Evolutionary conservation across 805 yeast species (phyloP).

Genomic region (Teunomyces cretensis): DNA sequence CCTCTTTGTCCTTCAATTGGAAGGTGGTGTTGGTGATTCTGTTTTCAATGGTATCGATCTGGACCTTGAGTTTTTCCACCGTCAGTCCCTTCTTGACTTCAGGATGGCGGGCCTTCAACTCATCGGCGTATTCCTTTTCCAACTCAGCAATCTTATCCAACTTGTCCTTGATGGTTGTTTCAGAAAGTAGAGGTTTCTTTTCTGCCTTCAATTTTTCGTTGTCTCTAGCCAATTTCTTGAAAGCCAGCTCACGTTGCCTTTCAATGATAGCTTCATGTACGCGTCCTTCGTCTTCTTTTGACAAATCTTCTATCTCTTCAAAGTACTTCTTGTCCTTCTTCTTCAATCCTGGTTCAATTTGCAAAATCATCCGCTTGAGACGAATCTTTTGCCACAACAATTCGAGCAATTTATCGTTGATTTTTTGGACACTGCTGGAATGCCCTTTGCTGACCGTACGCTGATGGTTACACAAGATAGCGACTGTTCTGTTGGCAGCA

Average conservation of each 20-base stretch:
- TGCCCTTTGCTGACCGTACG: slow-evolving; percentile 86
- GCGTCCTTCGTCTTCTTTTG: slow-evolving; percentile 59
- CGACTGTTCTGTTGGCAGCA: slow-evolving; percentile 95
- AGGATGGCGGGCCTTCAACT: slow-evolving; percentile 57
- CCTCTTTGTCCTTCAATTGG: slow-evolving; percentile 89
- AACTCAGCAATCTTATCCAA: slow-evolving; percentile 54
- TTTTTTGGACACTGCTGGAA: slow-evolving; percentile 76
- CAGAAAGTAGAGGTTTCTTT: slow-evolving; percentile 50
- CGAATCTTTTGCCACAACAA: slow-evolving; percentile 82
- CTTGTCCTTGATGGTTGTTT: slow-evolving; percentile 58
- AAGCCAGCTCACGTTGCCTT: slow-evolving; percentile 62
- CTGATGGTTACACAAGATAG: slow-evolving; percentile 95
- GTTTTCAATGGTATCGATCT: slow-evolving; percentile 68
- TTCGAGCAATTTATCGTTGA: slow-evolving; percentile 74
- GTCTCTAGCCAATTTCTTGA: slow-evolving; percentile 69
- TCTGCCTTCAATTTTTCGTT: slow-evolving; percentile 70
- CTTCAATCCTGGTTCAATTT: slow-evolving; percentile 55
- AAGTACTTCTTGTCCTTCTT: slow-evolving; percentile 59
- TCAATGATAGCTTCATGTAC: slow-evolving; percentile 62
- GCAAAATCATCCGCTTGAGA: slow-evolving; percentile 65
- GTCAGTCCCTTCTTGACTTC: slow-evolving; percentile 51
- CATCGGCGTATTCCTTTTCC: slow-evolving; percentile 52
- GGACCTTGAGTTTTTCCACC: slow-evolving; percentile 69
- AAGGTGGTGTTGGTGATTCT: slow-evolving; percentile 67
- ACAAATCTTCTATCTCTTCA: slow-evolving; percentile 63